Percentiles rank a stretch among this genome's conserved stretches.
phyloP scores from a whole-genome alignment of 1,139 yeast species.

The Geotrichum carabidarum region DNA sequence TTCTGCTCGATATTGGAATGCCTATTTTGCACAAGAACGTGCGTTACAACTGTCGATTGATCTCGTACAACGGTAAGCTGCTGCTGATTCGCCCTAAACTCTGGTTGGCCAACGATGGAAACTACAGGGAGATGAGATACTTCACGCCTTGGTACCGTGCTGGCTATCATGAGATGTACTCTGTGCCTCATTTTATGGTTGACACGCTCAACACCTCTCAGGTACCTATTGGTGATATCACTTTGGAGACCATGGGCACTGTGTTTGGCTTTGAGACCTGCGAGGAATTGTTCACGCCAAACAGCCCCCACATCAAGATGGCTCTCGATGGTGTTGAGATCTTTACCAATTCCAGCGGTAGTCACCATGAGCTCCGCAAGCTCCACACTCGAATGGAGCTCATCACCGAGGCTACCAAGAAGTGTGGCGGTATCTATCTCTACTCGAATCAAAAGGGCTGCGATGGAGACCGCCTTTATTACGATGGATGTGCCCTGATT shows the following conservation, averaged over 20 bases:
- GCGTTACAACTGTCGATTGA: constrained; percentile 83
- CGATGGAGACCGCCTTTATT: constrained; percentile 94
- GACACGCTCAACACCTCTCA: constrained; percentile 45
- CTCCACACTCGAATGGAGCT: constrained; percentile 76
- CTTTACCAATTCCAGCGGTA: constrained; percentile 90
- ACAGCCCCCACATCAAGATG: constrained; percentile 89
- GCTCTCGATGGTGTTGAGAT: constrained; percentile 94
- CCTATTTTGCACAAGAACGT: constrained; percentile 84
- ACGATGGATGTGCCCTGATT: constrained; percentile 94
- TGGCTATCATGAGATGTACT: constrained; percentile 63
- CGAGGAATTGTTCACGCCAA: constrained; percentile 94
- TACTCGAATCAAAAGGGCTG: constrained; percentile 96
- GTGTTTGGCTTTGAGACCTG: constrained; percentile 94
- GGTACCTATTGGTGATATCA: constrained; percentile 87
- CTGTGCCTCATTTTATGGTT: constrained; percentile 60
- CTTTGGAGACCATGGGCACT: constrained; percentile 75
- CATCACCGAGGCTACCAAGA: constrained; percentile 86
- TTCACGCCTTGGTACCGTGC: constrained; percentile 91
- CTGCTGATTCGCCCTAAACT: constrained; percentile 85
- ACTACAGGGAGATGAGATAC: constrained; percentile 94
- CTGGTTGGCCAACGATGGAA: constrained; percentile 93
- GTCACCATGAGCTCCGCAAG: constrained; percentile 92
- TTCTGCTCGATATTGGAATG: constrained; percentile 87
- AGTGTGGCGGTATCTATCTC: constrained; percentile 92
- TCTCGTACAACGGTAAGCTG: constrained; percentile 73